Conservation (phyloP, 192 early-diverging fungal genomes). For the Coemansia sp. region DNA sequence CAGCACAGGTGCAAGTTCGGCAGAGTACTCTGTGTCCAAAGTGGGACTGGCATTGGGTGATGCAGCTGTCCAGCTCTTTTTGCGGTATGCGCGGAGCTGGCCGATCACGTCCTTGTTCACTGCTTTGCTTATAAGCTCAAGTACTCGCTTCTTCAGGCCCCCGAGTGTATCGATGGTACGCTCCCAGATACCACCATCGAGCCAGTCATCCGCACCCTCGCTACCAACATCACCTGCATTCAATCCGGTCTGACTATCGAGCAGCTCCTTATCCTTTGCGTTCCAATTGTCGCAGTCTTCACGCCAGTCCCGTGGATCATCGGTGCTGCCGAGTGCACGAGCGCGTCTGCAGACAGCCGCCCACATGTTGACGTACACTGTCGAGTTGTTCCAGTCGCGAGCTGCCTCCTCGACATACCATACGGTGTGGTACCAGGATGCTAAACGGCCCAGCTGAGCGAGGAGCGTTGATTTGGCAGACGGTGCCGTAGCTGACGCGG, state of each 20-base stretch:
- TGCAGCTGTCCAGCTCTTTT: conserved; percentile 25
- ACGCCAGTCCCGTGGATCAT: conserved; percentile 46
- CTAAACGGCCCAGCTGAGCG: conserved; percentile 31
- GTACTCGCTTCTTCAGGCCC: conserved; percentile 27
- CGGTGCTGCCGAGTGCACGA: conserved; percentile 2
- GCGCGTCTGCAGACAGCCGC: conserved; percentile 33
- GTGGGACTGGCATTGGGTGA: neutral
- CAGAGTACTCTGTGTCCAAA: conserved; percentile 5
- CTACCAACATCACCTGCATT: neutral
- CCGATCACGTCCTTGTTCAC: conserved; percentile 30
- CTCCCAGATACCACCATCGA: conserved; percentile 48
- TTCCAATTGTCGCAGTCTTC: conserved; percentile 30
- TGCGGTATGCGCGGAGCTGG: conserved; percentile 43
- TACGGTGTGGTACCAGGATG: conserved; percentile 42
- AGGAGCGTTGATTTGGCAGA: conserved; percentile 14
- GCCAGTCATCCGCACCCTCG: conserved; percentile 15
- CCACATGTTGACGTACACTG: conserved; percentile 40
- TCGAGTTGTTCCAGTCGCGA: conserved; percentile 42
- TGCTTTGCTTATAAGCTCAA: conserved; percentile 30
- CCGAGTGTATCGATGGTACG: conserved; percentile 23
- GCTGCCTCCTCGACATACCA: conserved; percentile 48
- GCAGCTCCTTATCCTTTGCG: conserved; percentile 13
- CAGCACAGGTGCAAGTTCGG: conserved; percentile 20
- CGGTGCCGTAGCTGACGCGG: neutral
- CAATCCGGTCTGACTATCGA: conserved; percentile 7